A percentile compares a stretch with the other conserved stretches of the same genome.
Conservation (phyloP, 768 basidiomycete genomes). For the Mycena amicta region DNA sequence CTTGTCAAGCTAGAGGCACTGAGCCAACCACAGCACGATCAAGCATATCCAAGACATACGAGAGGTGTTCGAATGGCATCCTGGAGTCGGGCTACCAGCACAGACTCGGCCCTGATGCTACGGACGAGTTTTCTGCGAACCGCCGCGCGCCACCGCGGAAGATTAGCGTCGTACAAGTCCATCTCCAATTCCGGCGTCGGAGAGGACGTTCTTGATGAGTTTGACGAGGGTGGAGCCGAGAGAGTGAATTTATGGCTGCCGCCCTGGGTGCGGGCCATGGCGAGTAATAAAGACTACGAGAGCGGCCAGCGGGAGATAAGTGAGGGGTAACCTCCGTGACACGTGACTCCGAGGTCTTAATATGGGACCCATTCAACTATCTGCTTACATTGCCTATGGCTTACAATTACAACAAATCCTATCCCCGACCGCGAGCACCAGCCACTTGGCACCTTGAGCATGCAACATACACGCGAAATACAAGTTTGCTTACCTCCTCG, state of each 20-base stretch:
- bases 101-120: conserved; percentile 60
- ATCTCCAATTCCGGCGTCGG: conserved; percentile 19
- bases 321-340: too few species aligned
- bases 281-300: neutral
- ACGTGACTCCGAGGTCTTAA: too few species aligned
- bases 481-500: conserved; percentile 46
- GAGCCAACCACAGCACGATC: neutral
- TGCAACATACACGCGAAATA: too few species aligned
- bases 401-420: too few species aligned
- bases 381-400: too few species aligned
- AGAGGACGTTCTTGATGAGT: conserved; percentile 17
- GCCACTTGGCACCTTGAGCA: too few species aligned
- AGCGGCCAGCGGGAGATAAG: too few species aligned
- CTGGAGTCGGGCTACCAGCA: conserved; percentile 69
- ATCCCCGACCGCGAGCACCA: neutral
- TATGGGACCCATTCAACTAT: neutral
- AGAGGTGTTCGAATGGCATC: conserved; percentile 45
- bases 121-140: conserved; percentile 57
- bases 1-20: conserved; percentile 62
- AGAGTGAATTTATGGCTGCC: conserved; percentile 5
- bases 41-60: too few species aligned
- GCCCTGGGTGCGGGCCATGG: neutral
- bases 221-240: conserved; percentile 15
- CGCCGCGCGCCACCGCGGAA: conserved; percentile 68
- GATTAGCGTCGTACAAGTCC: conserved; percentile 65